phyloP scores from a whole-genome alignment of 2,329 filamentous ascomycete genomes.

The Xenosphaeropsis pyriputrescens region DNA sequence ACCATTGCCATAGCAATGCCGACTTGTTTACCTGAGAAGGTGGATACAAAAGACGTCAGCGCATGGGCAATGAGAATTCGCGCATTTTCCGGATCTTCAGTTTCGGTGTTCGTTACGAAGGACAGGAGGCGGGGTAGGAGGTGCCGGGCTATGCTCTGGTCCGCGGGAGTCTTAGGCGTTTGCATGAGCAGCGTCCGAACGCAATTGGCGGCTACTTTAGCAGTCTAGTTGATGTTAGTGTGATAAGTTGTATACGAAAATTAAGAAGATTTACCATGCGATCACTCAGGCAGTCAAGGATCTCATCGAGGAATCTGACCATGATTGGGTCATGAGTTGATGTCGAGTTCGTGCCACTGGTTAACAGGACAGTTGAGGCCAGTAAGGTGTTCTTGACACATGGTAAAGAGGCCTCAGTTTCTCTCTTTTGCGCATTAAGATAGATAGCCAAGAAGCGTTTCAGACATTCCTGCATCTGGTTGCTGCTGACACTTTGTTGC shows the following conservation, averaged over 20 bases:
- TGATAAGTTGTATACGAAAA: conserved; percentile 2
- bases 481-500: conserved; percentile 17
- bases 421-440: conserved; percentile 59
- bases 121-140: conserved; percentile 61
- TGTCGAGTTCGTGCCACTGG: conserved; percentile 60
- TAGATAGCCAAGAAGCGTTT: conserved; percentile 73
- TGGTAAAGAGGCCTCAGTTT: conserved; percentile 58
- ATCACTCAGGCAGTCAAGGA: conserved; percentile 71
- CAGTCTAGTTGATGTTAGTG: conserved; percentile 36
- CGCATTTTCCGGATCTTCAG: conserved; percentile 68
- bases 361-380: conserved; percentile 79
- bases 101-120: conserved; percentile 56
- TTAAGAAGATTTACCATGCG: conserved; percentile 40
- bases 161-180: conserved; percentile 43
- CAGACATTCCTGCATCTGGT: conserved; percentile 68
- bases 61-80: conserved; percentile 58
- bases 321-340: conserved; percentile 63
- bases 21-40: conserved; percentile 28
- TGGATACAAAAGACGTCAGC: conserved; percentile 55
- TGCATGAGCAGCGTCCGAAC: conserved; percentile 69
- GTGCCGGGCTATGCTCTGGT: conserved; percentile 60
- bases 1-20: conserved; percentile 59
- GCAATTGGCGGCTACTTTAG: conserved; percentile 83
- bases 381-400: conserved; percentile 91
- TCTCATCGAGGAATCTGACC: conserved; percentile 59